Base-by-base conservation (phyloP, 805 yeast genomes). In the Candida boidinii region DNA sequence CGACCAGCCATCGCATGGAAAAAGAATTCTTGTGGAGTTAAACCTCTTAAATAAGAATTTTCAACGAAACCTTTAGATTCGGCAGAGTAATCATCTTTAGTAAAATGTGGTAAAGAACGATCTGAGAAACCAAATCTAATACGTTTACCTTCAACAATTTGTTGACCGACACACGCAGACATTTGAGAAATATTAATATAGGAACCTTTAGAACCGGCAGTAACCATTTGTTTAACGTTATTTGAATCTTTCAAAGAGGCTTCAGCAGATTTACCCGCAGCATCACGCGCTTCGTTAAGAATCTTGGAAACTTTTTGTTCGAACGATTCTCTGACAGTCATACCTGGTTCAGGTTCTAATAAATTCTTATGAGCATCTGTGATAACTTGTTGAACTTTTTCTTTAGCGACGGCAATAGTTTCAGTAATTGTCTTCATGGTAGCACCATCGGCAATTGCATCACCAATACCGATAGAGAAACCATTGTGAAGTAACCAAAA, bases 1-100 rank as follows among this genome's bases (percentile, higher is more conserved):
- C 99, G 86, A 68, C 99, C 99, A 54, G 98, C 97, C 96, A 92
- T 92, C 33, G 97, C 96, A 58, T 92, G 99, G 80, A 92, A 92
- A 58, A 92, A 88, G 60, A 92, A 92, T 60, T 92, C 99, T 60
- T 92, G 97, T 22, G 99, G 98, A 5, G 98, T 88, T 51, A 92
- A 70, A 24, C 99, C 99, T 68, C 97, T 79, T 54, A 90, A 70
- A 54, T 92, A 92, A 11, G 98, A 92, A 56, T 92, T 92, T 60
- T 94, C 96, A 39, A 92, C 95, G 51, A 92, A 92, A 47, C 99
- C 99, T 57, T 87, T 87, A 3, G 97, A 90, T 60, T 92, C 98
- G 16, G 98, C 97, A 31, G 96, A 85, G 58, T 92, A 92, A 58
- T 92, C 98, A 64, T 92, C 98, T 60, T 92, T 92, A 7, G 97